Percentiles rank a stretch among this genome's conserved stretches.
phyloP scores from a whole-genome alignment of 2,329 filamentous ascomycete species.

The Neonectria hederae region DNA sequence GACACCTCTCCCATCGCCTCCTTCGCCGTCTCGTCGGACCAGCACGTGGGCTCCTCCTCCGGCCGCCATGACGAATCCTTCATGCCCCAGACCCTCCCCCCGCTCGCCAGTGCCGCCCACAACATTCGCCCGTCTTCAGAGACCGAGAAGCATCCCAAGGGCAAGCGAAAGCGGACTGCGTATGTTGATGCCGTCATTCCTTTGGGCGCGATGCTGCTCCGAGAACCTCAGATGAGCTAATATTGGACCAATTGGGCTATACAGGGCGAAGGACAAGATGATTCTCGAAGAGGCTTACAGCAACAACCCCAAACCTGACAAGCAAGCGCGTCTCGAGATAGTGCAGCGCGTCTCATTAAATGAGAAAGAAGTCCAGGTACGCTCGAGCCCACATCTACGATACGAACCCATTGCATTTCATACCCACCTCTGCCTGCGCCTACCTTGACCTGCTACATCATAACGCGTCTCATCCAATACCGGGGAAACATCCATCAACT shows the following conservation, averaged over 20 bases:
- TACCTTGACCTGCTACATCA: not conserved
- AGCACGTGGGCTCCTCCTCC: conserved; percentile 37
- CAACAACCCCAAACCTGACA: conserved; percentile 90
- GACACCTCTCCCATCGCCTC: conserved; percentile 34
- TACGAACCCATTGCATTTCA: not conserved
- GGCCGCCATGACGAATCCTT: conserved; percentile 39
- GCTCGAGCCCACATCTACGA: conserved; percentile 42
- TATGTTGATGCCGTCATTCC: conserved; percentile 46
- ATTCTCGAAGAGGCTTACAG: conserved; percentile 88
- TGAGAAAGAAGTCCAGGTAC: conserved; percentile 96
- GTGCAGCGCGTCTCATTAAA: conserved; percentile 86
- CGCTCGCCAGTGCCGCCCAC: conserved; percentile 33
- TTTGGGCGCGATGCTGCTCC: not conserved
- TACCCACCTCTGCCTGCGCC: conserved; percentile 7
- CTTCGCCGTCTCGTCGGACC: conserved; percentile 36
- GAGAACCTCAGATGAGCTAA: conserved; percentile 28
- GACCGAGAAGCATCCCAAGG: conserved; percentile 62
- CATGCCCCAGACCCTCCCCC: conserved; percentile 35
- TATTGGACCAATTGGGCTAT: conserved; percentile 31
- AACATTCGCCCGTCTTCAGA: conserved; percentile 30
- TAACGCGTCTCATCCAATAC: conserved; percentile 28
- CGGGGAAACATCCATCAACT: conserved; percentile 26
- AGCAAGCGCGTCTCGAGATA: conserved; percentile 83
- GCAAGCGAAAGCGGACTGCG: conserved; percentile 71
- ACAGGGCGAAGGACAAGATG: conserved; percentile 86